Evolutionary conservation across 2,329 filamentous ascomycete genomes (phyloP), one percentile per base, ranked within the genome.

Genomic region (Exophiala bonariae): DNA sequence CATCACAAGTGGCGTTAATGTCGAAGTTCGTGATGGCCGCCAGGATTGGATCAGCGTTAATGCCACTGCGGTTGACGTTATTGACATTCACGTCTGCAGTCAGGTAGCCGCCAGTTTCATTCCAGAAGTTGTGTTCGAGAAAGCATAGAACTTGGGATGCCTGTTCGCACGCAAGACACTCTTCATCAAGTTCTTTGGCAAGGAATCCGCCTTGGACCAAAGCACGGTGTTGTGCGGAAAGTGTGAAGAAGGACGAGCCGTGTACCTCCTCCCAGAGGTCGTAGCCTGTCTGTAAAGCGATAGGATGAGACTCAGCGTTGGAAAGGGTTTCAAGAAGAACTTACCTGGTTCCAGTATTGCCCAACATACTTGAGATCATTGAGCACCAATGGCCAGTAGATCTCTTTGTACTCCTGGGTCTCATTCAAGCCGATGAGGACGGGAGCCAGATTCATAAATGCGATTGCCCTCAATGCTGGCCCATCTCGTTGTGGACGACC

Each of bases 211-310:
- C 89, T 68, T 69, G 59, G 3, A 75, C 66, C 55, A 76, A 61
- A 60, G 81, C 76, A 58, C 87, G 80, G 62, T 91, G 81, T 50
- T 87, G 81, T 28, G 78, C 77, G 4, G 81, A 78, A 19, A 83
- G 72, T 2, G 87, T 91, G 69, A 91, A 93, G 72, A 90, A 92
- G 2, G 86, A 89, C 26, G 79, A 83, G 38, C 86, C 85, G 19
- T 75, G 72, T 16, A 90, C 80, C 66, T 92, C 87, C 64, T 55
- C 55, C 55, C 55, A 50, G 35, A 50, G 46, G 26, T 48, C 45
- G 19, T 32, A 47, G 14, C 30, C 32, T 17, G 31, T 52, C 49
- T 50, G 23, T 26, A 26, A 6, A 11, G 6, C 6, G 6, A 11
- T 6, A 26, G 23, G 6, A 11, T 6, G 11, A 26, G 6, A 26